These are phyloP conservation scores for Paraphoma sp. DNA, from an alignment of 2,329 filamentous ascomycete genomes.

Conservation along the genomic window DNA sequence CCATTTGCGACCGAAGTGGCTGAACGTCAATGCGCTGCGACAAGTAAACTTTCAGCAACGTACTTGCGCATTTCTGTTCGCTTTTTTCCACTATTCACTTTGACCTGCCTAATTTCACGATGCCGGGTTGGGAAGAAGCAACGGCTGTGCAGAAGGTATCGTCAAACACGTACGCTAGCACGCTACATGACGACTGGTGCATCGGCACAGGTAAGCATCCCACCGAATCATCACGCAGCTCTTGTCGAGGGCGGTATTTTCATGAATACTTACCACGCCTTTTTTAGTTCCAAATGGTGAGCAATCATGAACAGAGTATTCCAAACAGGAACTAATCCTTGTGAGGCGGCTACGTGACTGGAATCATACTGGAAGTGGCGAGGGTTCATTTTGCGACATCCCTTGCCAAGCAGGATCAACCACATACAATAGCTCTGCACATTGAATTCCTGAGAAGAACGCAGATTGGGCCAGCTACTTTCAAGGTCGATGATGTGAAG, in stretches of 20 bases:
- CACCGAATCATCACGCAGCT: too few relatives aligned
- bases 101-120: conserved; percentile 14
- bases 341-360: conserved; percentile 69
- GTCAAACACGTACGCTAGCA: conserved; percentile 64
- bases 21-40: not conserved
- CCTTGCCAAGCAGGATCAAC: conserved; percentile 64
- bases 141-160: conserved; percentile 57
- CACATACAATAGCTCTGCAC: conserved; percentile 69
- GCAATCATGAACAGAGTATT: too few relatives aligned
- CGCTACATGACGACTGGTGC: conserved; percentile 66
- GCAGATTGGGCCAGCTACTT: conserved; percentile 61
- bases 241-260: too few relatives aligned
- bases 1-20: not conserved
- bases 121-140: conserved; percentile 55
- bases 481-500: conserved; percentile 69
- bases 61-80: too few relatives aligned
- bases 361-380: conserved; percentile 66
- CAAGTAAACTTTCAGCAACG: too few relatives aligned
- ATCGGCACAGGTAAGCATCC: conserved; percentile 65
- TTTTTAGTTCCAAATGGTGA: conserved; percentile 64
- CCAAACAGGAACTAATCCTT: not conserved
- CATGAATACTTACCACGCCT: too few relatives aligned
- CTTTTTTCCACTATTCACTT: not conserved
- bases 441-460: conserved; percentile 71
- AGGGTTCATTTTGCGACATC: conserved; percentile 65